Evolutionary conservation across 2,329 filamentous ascomycete species (phyloP).

Genomic region (Pseudogymnoascus sp.): DNA sequence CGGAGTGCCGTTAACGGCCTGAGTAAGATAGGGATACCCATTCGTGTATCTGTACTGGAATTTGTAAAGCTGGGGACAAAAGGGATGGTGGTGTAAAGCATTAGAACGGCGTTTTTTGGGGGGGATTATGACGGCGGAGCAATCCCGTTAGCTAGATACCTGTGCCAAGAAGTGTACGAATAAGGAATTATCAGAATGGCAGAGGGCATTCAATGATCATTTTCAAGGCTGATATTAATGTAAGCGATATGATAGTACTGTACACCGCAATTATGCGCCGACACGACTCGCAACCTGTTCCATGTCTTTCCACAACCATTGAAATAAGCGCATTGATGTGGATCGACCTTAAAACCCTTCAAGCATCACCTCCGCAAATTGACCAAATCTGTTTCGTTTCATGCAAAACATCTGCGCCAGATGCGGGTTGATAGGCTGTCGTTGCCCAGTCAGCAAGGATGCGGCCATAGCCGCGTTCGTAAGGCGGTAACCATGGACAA

Average conservation of each 20-base stretch:
- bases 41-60: background rate
- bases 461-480: background rate
- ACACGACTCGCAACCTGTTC: background rate
- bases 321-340: constrained; percentile 3
- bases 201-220: background rate
- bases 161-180: constrained; percentile 1
- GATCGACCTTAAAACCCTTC: background rate
- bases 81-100: background rate
- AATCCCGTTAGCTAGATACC: constrained; percentile 6
- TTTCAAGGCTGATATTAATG: background rate
- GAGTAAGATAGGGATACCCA: background rate
- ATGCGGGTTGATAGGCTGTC: background rate
- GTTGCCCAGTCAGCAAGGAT: constrained; percentile 5
- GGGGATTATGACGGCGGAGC: background rate
- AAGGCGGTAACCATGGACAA: constrained; percentile 4
- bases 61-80: background rate
- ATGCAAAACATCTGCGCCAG: background rate
- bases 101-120: background rate
- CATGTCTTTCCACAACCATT: background rate
- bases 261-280: background rate
- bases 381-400: constrained; percentile 1
- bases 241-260: background rate
- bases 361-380: background rate
- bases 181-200: background rate
- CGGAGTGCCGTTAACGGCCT: background rate